Base-by-base conservation (phyloP, 2,329 filamentous ascomycete genomes). In the Fusarium compactum region DNA sequence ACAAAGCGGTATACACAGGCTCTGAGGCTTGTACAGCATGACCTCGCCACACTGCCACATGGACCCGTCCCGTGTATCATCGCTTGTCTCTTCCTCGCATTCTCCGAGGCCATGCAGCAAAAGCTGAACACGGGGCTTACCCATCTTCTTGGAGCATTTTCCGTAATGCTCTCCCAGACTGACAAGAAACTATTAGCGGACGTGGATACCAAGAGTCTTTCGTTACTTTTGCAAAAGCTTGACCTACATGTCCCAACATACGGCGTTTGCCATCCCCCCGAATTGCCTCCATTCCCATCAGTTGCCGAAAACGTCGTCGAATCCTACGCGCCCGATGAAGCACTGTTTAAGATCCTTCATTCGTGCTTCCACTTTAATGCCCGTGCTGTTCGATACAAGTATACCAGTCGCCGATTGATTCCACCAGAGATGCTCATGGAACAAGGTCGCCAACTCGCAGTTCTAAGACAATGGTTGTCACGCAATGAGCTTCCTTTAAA, bases 221-320 rank as follows among this genome's bases (percentile, higher is more conserved):
- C 67, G 0, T 47, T 70, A 6, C 34, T 73, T 0, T 38, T 73
- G 2, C 56, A 65, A 6, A 74, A 74, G 5, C 60, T 74, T 6
- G 71, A 74, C 12, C 58, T 74, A 1, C 71, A 74, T 43, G 47
- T 67, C 2, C 69, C 71, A 4, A 74, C 71, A 4, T 74, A 74
- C 4, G 60, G 66, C 0, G 5, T 70, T 4, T 56, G 48, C 0
- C 44, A 46, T 12, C 30, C 69, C 2, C 71, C 71, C 9, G 27
- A 74, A 25, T 18, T 71, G 10, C 56, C 72, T 9, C 56, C 52
- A 4, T 16, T 22, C 3, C 43, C 69, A 7, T 16, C 45, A 1
- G n/a, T 62, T 4, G 40, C 55, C 18, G 32, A 29, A 12, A 27
- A 68, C 0, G 8, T 38, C 1, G 34, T 72, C 1, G n/a, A 38